Evolutionary conservation across 371 early-diverging fungal species (phyloP).

Genomic region (Mucor racemosus): DNA sequence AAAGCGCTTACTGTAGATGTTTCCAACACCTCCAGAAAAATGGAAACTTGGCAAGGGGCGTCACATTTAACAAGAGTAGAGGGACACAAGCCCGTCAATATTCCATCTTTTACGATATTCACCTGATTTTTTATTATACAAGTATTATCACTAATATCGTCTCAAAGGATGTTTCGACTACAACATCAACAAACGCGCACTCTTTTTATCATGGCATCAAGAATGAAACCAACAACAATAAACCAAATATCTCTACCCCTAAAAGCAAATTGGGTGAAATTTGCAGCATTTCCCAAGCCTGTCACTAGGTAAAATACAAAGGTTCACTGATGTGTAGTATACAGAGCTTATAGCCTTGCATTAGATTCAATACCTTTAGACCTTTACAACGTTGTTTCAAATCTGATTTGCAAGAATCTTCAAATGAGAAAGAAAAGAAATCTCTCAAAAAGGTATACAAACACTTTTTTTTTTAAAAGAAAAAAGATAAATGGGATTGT

Average conservation of each 20-base stretch:
- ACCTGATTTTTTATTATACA: no score
- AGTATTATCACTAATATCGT: no score
- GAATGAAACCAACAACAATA: background rate
- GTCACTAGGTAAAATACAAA: background rate
- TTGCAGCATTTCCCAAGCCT: background rate
- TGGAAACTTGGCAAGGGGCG: no score
- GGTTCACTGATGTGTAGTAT: background rate
- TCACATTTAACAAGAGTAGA: no score
- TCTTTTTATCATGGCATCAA: background rate
- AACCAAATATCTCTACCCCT: background rate
- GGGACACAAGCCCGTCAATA: no score
- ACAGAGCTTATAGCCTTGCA: background rate
- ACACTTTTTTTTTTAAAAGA: no score
- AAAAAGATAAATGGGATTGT: no score
- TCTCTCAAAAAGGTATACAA: background rate
- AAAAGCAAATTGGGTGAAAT: background rate
- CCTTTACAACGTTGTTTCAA: conserved; percentile 4
- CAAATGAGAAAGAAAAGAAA: background rate
- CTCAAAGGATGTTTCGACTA: background rate
- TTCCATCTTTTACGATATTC: no score
- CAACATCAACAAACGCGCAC: conserved; percentile 3
- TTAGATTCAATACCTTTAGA: background rate
- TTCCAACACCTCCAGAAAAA: no score
- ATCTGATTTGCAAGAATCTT: background rate
- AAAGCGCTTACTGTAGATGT: no score